phyloP scores from a whole-genome alignment of 2,329 filamentous ascomycete species.

The Aspergillus ruber region DNA sequence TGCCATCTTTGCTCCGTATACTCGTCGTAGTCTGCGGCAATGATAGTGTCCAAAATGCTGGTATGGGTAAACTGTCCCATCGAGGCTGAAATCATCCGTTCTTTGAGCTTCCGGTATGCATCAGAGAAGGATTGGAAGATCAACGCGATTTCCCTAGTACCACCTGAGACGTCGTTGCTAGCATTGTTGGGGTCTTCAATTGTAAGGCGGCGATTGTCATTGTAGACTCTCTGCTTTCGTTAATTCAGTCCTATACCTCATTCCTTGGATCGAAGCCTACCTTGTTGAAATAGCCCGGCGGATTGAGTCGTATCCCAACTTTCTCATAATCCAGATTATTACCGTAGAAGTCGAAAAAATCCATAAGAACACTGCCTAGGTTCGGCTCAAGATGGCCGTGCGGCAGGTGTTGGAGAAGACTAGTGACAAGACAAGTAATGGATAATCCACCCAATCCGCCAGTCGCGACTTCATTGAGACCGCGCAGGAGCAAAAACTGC shows the following conservation, averaged over 20 bases:
- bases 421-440: constrained; percentile 87
- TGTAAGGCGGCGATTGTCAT: constrained; percentile 62
- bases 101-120: constrained; percentile 53
- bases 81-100: constrained; percentile 46
- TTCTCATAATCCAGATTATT: constrained; percentile 65
- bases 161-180: constrained; percentile 83
- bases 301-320: constrained; percentile 69
- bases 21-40: constrained; percentile 71
- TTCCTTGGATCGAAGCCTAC: constrained; percentile 33
- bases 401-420: constrained; percentile 75
- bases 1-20: constrained; percentile 65
- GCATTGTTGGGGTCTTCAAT: constrained; percentile 89
- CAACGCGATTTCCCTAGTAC: constrained; percentile 62
- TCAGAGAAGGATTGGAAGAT: constrained; percentile 66
- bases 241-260: background rate
- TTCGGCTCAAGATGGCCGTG: constrained; percentile 61
- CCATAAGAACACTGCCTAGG: constrained; percentile 72
- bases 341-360: constrained; percentile 87
- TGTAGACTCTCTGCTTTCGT: constrained; percentile 31
- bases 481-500: constrained; percentile 83
- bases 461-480: constrained; percentile 82
- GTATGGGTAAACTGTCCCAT: constrained; percentile 12
- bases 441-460: constrained; percentile 92
- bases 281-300: constrained; percentile 71
- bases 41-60: constrained; percentile 65